phyloP scores from a whole-genome alignment of 176 grass and related monocot genomes.

The Chrysopogon serrulatus region DNA sequence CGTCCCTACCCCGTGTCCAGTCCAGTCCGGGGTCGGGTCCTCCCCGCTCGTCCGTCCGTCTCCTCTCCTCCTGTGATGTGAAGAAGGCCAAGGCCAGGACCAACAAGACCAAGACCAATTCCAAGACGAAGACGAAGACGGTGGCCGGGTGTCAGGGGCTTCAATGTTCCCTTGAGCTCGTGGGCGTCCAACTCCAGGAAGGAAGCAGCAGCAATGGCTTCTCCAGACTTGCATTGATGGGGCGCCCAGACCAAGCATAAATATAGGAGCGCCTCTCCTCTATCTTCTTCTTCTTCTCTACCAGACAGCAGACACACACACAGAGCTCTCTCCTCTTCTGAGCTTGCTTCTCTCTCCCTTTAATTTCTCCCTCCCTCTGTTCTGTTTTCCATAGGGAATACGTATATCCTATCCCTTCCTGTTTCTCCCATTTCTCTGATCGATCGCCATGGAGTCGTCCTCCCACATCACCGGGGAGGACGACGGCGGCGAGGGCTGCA shows the following conservation, averaged over 20 bases:
- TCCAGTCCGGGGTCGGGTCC: too few relatives aligned
- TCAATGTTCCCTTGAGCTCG: constrained; percentile 38
- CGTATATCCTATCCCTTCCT: too few relatives aligned
- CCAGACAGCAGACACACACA: neutral
- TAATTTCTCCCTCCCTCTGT: too few relatives aligned
- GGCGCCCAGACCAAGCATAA: constrained; percentile 28
- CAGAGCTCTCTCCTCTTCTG: too few relatives aligned
- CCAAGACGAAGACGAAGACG: constrained; percentile 7
- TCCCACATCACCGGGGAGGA: constrained; percentile 66
- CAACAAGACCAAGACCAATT: neutral
- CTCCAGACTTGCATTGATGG: constrained; percentile 47
- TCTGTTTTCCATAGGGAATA: too few relatives aligned
- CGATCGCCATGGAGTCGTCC: constrained; percentile 57
- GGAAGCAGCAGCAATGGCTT: constrained; percentile 33
- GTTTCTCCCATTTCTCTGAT: too few relatives aligned
- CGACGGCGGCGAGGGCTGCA: constrained; percentile 61
- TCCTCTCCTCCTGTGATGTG: neutral
- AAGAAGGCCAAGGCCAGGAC: neutral
- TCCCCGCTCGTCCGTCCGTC: neutral
- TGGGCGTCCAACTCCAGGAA: constrained; percentile 7
- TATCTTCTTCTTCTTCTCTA: too few relatives aligned
- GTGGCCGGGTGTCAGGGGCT: constrained; percentile 44
- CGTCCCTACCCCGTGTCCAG: neutral
- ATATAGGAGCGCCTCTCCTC: constrained; percentile 1
- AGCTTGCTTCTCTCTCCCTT: too few relatives aligned